phyloP scores from a whole-genome alignment of 352 stramenopile genomes.

The Paralagenidium karlingii region DNA sequence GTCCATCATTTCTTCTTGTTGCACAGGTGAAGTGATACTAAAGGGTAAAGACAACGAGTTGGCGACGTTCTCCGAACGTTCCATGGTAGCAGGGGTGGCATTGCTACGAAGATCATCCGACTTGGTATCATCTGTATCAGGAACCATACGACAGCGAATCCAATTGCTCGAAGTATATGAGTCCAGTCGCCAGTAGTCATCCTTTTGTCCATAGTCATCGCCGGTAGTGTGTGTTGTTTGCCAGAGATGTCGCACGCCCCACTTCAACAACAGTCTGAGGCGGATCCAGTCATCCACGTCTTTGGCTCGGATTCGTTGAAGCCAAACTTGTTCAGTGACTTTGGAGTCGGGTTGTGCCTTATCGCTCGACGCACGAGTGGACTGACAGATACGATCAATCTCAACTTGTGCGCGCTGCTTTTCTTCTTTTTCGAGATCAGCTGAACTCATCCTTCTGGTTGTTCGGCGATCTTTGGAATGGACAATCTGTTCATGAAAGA shows the following conservation, averaged over 20 bases:
- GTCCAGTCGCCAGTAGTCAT: constrained; percentile 68
- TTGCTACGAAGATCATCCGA: too few species aligned
- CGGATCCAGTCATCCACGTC: constrained; percentile 83
- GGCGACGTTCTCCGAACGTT: too few species aligned
- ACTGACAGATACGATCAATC: constrained; percentile 52
- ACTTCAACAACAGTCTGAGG: constrained; percentile 59
- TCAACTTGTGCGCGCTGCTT: constrained; percentile 45
- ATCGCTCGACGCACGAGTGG: constrained; percentile 17
- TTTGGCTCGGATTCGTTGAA: constrained; percentile 72
- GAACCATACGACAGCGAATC: constrained; percentile 69
- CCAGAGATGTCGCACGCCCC: constrained; percentile 74
- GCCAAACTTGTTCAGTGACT: constrained; percentile 45
- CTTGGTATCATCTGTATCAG: constrained; percentile 63
- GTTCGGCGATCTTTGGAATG: constrained; percentile 59
- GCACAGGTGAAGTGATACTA: too few species aligned
- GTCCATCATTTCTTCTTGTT: too few species aligned
- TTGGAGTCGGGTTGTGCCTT: constrained; percentile 6
- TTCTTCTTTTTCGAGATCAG: constrained; percentile 34
- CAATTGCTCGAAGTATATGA: constrained; percentile 82
- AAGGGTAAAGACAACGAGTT: too few species aligned
- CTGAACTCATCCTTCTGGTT: constrained; percentile 16
- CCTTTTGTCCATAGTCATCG: not conserved
- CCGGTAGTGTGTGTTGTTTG: constrained; percentile 4
- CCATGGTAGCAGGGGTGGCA: too few species aligned
- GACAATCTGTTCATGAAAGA: constrained; percentile 78